Conservation (phyloP, 2,329 filamentous ascomycete genomes). For the Diaporthe caulivora region DNA sequence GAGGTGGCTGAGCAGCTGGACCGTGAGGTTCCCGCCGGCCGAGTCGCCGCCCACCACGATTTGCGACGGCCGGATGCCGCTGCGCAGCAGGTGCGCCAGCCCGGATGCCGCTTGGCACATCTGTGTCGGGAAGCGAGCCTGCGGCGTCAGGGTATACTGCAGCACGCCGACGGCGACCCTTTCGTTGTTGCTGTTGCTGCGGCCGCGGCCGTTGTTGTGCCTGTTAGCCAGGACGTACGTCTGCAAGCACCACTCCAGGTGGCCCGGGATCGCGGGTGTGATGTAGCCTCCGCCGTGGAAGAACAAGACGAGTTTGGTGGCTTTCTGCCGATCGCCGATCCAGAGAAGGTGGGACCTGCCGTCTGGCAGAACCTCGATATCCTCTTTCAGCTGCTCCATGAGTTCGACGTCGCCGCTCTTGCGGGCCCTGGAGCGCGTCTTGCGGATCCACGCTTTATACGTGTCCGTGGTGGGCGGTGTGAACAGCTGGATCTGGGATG, state of each 20-base stretch:
- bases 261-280: slow-evolving; percentile 30
- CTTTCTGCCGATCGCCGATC: slow-evolving; percentile 35
- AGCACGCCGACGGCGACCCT: slow-evolving; percentile 50
- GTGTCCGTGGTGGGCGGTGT: slow-evolving; percentile 25
- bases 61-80: slow-evolving; percentile 47
- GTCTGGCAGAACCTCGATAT: slow-evolving; percentile 34
- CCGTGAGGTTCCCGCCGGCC: slow-evolving; percentile 51
- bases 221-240: slow-evolving; percentile 32
- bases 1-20: slow-evolving; percentile 50
- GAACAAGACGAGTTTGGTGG: slow-evolving; percentile 33
- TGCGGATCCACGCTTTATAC: slow-evolving; percentile 21
- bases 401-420: slow-evolving; percentile 1
- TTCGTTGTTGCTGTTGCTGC: slow-evolving; percentile 16
- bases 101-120: slow-evolving; percentile 49
- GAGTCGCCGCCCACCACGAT: slow-evolving; percentile 54
- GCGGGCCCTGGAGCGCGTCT: neutral
- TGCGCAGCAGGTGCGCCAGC: slow-evolving; percentile 46
- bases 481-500: slow-evolving; percentile 33
- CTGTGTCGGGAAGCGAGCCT: slow-evolving; percentile 48
- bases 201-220: neutral
- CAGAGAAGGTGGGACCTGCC: slow-evolving; percentile 34
- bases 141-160: slow-evolving; percentile 51
- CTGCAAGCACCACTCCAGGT: slow-evolving; percentile 37
- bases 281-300: slow-evolving; percentile 38
- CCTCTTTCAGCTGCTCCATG: slow-evolving; percentile 32